Percentiles rank a stretch among this genome's conserved stretches.
These are phyloP conservation scores for Miscanthus lutarioriparius DNA, from an alignment of 176 grass and related monocot species.

Conservation along the genomic window DNA sequence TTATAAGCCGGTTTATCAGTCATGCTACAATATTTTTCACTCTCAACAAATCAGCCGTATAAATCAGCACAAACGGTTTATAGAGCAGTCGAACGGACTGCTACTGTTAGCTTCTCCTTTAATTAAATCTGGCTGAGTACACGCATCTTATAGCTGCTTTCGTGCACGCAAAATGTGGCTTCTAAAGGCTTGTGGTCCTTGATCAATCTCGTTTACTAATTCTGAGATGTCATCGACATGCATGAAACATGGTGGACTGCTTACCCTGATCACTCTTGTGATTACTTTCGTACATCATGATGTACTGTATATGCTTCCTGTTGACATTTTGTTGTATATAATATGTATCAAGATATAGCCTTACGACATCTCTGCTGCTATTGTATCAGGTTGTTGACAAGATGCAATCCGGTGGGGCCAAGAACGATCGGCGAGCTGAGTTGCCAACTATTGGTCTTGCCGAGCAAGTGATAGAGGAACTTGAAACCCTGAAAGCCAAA, in stretches of 20 bases:
- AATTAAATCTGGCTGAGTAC: background rate
- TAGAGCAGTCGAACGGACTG: too few relatives aligned
- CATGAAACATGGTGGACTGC: background rate
- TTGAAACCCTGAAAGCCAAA: constrained; percentile 65
- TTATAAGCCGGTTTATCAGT: too few relatives aligned
- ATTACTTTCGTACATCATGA: constrained; percentile 14
- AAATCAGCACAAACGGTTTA: too few relatives aligned
- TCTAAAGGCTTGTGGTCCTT: background rate
- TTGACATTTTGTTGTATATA: background rate
- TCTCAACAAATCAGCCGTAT: too few relatives aligned
- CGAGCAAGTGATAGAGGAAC: constrained; percentile 48
- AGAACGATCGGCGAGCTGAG: constrained; percentile 63
- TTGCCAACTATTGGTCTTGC: constrained; percentile 62
- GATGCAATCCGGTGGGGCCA: constrained; percentile 70
- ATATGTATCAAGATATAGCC: background rate
- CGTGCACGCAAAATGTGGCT: background rate
- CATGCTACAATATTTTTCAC: too few relatives aligned
- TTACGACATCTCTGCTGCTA: background rate
- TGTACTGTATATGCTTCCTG: background rate
- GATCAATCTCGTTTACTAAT: background rate
- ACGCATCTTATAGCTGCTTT: background rate
- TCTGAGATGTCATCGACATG: background rate
- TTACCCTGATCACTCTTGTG: background rate
- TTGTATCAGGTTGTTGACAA: constrained; percentile 82
- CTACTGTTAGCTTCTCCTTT: background rate